A percentile compares a stretch with the other conserved stretches of the same genome.
phyloP scores from a whole-genome alignment of 805 yeast genomes.

The Blastobotrys mokoenaii region DNA sequence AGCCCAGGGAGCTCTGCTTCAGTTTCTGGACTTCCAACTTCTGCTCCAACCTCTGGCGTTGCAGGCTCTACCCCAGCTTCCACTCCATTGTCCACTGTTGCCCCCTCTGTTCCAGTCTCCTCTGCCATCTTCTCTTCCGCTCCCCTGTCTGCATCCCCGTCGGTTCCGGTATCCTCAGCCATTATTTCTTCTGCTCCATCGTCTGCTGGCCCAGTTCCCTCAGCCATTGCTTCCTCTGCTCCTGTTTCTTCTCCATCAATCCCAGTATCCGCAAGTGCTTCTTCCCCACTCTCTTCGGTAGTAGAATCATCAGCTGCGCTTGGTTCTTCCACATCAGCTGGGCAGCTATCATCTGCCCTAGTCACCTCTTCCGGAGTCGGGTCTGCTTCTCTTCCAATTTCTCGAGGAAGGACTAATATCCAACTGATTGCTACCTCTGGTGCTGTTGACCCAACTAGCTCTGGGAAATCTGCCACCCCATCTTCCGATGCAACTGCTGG shows the following conservation, averaged over 20 bases:
- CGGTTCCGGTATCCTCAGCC: too few relatives aligned
- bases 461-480: slow-evolving; percentile 10
- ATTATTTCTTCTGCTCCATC: too few relatives aligned
- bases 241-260: slow-evolving; percentile 6
- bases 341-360: too few relatives aligned
- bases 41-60: slow-evolving; percentile 13
- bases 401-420: slow-evolving; percentile 6
- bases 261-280: too few relatives aligned
- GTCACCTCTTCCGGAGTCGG: too few relatives aligned
- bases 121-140: slow-evolving; percentile 5
- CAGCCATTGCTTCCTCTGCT: slow-evolving; percentile 4
- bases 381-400: slow-evolving; percentile 20
- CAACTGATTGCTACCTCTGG: slow-evolving; percentile 7
- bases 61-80: slow-evolving; percentile 8
- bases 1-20: slow-evolving; percentile 10
- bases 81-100: slow-evolving; percentile 9
- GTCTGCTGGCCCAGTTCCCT: too few relatives aligned
- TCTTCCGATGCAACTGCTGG: too few relatives aligned
- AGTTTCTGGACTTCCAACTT: neutral
- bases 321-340: too few relatives aligned
- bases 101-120: slow-evolving; percentile 4
- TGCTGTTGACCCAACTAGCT: slow-evolving; percentile 13
- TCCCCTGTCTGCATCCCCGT: slow-evolving; percentile 5
- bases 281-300: too few relatives aligned
- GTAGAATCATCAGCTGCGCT: too few relatives aligned